These are phyloP conservation scores for Fistulina hepatica DNA, from an alignment of 1,284 basidiomycete genomes.

Conservation along the genomic window DNA sequence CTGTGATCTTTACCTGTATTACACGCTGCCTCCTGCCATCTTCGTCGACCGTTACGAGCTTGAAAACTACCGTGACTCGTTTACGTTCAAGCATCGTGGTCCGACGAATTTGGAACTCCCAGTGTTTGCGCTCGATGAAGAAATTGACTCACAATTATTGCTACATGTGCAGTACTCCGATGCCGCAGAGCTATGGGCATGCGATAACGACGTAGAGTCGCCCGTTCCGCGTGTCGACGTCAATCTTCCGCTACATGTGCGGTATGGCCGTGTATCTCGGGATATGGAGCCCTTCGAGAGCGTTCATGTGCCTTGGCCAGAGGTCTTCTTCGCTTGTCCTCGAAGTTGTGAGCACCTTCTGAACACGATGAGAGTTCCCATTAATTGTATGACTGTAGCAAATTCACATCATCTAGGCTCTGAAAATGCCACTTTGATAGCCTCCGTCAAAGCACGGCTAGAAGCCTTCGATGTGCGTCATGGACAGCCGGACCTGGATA, in stretches of 20 bases:
- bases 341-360: constrained; percentile 15
- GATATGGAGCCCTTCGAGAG: constrained; percentile 10
- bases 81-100: constrained; percentile 32
- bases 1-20: constrained; percentile 32
- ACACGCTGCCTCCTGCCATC: constrained; percentile 32
- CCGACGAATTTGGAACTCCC: constrained; percentile 39
- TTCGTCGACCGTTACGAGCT: constrained; percentile 47
- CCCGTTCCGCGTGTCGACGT: constrained; percentile 20
- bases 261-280: constrained; percentile 30
- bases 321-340: constrained; percentile 31
- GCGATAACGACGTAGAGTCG: constrained; percentile 1
- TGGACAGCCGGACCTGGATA: neutral
- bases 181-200: too few relatives aligned
- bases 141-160: constrained; percentile 26
- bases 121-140: constrained; percentile 28
- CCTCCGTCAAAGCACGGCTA: neutral
- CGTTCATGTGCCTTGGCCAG: constrained; percentile 26
- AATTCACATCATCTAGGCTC: too few relatives aligned
- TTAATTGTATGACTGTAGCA: too few relatives aligned
- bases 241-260: constrained; percentile 38
- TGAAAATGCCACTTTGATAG: neutral
- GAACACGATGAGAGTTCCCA: too few relatives aligned
- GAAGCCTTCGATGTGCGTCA: neutral
- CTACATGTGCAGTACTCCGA: constrained; percentile 22
- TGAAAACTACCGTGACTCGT: constrained; percentile 30